Base-by-base conservation (phyloP, 1,139 yeast species). In the Trichomonascaceae sp. region DNA sequence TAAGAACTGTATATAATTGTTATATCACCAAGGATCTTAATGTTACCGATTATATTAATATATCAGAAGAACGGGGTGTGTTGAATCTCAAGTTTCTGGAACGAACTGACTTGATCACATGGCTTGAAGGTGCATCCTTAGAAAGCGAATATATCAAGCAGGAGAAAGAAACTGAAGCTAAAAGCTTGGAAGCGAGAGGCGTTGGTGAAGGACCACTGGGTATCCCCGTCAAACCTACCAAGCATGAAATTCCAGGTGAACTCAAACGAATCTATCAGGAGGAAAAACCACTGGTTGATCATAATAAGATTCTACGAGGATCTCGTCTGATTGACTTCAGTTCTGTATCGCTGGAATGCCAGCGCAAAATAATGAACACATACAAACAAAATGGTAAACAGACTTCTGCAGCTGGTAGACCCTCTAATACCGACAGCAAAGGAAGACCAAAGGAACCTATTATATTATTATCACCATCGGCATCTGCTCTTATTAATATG, bases 391-490 rank as follows among this genome's bases (percentile, higher is more conserved):
- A 41, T 18, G 51, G 55, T 9, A 15, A 24, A 18, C 51, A 51
- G 43, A 20, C 13, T 8, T 24, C 49, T 32, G 36, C 46, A 8
- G 55, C 56, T n/a, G 30, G 53, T 12, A 52, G 45, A 30, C 45
- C 56, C 2, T 24, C 55, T 17, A 46, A 22, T 27, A 58, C 52
- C 30, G 63, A 63, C 59, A 48, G 22, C 15, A 48, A 38, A 24
- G 38, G 47, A 8, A 30, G 47, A n/a, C 44, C 44, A 32, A 86
- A 84, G 60, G 96, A 86, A 64, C 99, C 99, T n/a, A 90, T 93
- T 61, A 88, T 93, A 57, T 74, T 93, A 51, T 80, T 93, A 43
- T 90, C 98, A 1, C 98, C 99, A 1, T 90, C 98, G 2, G 93
- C 99, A 0, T 89, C 98, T 1, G 85, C 99, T 0, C 74, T 93